Evolutionary conservation across 2,329 filamentous ascomycete genomes (phyloP).

Genomic region (Elsinoe necatrix): DNA sequence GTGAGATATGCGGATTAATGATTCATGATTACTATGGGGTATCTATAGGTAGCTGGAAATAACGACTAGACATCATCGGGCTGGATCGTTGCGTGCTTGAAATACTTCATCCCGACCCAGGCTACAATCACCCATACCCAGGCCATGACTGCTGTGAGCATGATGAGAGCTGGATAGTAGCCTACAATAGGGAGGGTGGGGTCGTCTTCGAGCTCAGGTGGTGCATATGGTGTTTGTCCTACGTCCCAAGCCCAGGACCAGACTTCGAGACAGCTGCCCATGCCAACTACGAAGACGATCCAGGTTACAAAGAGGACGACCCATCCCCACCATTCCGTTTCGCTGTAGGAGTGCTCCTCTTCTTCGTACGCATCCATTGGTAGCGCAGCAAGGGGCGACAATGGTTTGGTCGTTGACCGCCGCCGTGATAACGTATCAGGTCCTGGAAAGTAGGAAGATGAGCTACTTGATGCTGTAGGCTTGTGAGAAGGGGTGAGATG

Average conservation of each 20-base stretch:
- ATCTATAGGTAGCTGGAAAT: neutral
- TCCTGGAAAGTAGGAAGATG: conserved; percentile 25
- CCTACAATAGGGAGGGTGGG: conserved; percentile 89
- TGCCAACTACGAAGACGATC: conserved; percentile 91
- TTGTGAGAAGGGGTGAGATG: conserved; percentile 15
- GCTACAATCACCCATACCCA: conserved; percentile 98
- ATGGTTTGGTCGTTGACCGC: conserved; percentile 18
- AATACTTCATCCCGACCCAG: conserved; percentile 99
- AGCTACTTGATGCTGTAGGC: conserved; percentile 22
- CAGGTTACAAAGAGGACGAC: conserved; percentile 83
- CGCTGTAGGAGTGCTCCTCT: conserved; percentile 80
- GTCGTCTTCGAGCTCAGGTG: conserved; percentile 91
- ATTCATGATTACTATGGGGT: neutral
- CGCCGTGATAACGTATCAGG: conserved; percentile 18
- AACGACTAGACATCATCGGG: conserved; percentile 39
- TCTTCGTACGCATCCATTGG: conserved; percentile 20
- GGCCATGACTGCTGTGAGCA: conserved; percentile 88
- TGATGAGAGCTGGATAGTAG: conserved; percentile 91
- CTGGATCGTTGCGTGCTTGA: conserved; percentile 89
- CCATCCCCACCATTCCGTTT: conserved; percentile 98
- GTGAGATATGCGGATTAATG: neutral
- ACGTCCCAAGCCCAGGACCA: conserved; percentile 99
- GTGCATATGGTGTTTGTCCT: conserved; percentile 88
- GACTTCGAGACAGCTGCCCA: conserved; percentile 88
- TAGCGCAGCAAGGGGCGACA: conserved; percentile 19